phyloP scores from a whole-genome alignment of 768 basidiomycete genomes.

The Roridomyces roridus region DNA sequence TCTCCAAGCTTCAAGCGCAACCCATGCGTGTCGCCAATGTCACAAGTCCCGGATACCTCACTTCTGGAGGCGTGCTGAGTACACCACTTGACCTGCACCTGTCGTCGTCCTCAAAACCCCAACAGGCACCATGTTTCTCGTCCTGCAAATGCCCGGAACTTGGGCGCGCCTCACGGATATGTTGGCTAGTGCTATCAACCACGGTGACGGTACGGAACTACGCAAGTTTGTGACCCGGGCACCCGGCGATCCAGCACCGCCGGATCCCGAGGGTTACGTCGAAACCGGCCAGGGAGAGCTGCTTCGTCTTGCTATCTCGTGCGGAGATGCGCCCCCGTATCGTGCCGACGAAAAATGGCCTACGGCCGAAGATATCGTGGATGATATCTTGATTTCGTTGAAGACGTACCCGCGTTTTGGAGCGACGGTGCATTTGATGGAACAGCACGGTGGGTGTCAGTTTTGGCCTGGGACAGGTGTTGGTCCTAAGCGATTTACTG shows the following conservation, averaged over 20 bases:
- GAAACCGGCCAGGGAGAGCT: slow-evolving; percentile 18
- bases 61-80: slow-evolving; percentile 23
- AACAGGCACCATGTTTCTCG: slow-evolving; percentile 11
- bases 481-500: slow-evolving; percentile 17
- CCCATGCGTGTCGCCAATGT: slow-evolving; percentile 16
- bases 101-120: not conserved
- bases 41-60: slow-evolving; percentile 19
- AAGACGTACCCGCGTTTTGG: slow-evolving; percentile 15
- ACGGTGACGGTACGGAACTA: slow-evolving; percentile 2
- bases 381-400: slow-evolving; percentile 15
- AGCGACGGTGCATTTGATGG: slow-evolving; percentile 26
- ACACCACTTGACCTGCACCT: not conserved
- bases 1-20: slow-evolving; percentile 13
- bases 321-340: slow-evolving; percentile 18
- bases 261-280: slow-evolving; percentile 14
- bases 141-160: slow-evolving; percentile 13
- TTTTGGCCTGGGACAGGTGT: slow-evolving; percentile 24
- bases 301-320: slow-evolving; percentile 18
- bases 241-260: slow-evolving; percentile 1
- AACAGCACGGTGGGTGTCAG: slow-evolving; percentile 27
- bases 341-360: slow-evolving; percentile 8
- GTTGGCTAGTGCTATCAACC: slow-evolving; percentile 15
- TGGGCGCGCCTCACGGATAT: not conserved
- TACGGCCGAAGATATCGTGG: slow-evolving; percentile 20
- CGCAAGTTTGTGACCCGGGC: not conserved